Conservation (phyloP, 495 filamentous ascomycete genomes). For the Trichoderma parareesei region DNA sequence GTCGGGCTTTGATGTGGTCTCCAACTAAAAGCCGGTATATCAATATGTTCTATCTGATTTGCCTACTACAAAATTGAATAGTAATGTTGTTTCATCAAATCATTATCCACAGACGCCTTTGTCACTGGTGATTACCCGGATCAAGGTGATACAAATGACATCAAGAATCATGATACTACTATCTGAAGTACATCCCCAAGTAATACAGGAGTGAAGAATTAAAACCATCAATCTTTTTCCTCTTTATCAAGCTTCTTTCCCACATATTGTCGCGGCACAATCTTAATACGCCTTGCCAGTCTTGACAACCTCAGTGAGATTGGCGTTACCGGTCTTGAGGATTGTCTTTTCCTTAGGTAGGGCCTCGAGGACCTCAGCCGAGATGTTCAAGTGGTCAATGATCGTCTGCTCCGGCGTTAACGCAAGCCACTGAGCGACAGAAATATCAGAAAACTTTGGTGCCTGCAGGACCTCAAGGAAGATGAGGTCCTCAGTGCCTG, state of each 20-base stretch:
- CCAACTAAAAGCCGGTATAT: background rate
- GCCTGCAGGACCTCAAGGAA: slow-evolving; percentile 67
- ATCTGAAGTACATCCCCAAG: no score
- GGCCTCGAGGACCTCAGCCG: slow-evolving; percentile 41
- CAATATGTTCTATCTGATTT: no score
- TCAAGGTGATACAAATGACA: no score
- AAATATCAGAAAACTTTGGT: slow-evolving; percentile 54
- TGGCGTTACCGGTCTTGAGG: slow-evolving; percentile 41
- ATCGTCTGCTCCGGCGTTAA: slow-evolving; percentile 57
- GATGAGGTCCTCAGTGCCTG: slow-evolving; percentile 56
- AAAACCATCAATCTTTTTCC: background rate
- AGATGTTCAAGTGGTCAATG: slow-evolving; percentile 52
- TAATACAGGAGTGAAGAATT: no score
- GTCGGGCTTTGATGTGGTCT: slow-evolving; percentile 27
- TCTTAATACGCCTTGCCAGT: background rate
- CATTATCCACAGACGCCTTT: no score
- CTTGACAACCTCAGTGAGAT: slow-evolving; percentile 20
- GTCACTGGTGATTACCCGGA: no score
- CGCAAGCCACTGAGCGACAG: slow-evolving; percentile 57
- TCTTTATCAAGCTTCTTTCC: background rate
- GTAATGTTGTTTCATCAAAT: no score
- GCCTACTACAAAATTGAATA: no score
- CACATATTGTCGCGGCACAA: background rate
- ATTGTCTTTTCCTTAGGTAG: slow-evolving; percentile 57
- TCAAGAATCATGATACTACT: no score